phyloP scores from a whole-genome alignment of 2,329 filamentous ascomycete species.

The Penicillium freii region DNA sequence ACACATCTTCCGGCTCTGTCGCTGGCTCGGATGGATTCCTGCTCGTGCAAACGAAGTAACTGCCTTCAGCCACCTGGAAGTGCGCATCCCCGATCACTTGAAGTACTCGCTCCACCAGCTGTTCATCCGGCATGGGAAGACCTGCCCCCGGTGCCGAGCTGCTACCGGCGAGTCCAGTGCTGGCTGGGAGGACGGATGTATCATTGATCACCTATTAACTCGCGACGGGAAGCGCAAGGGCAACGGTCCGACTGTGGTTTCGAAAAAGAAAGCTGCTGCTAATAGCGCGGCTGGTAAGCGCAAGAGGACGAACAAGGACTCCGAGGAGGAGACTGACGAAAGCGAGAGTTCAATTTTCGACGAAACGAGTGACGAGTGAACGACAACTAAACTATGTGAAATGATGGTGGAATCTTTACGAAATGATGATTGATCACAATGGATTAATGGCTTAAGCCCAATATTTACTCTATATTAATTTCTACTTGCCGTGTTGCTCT shows the following conservation, averaged over 20 bases:
- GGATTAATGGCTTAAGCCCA: neutral
- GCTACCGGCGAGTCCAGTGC: conserved; percentile 60
- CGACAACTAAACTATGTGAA: neutral
- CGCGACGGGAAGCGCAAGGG: conserved; percentile 53
- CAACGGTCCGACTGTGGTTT: neutral
- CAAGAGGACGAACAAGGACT: neutral
- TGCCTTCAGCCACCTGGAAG: conserved; percentile 60
- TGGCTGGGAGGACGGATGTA: conserved; percentile 63
- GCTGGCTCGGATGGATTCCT: conserved; percentile 63
- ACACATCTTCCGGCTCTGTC: conserved; percentile 62
- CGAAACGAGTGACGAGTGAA: conserved; percentile 2
- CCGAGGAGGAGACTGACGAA: conserved; percentile 1
- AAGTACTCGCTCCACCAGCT: conserved; percentile 64
- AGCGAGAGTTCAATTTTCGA: neutral
- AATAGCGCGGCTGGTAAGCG: neutral
- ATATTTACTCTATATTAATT: neutral
- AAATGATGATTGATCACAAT: neutral
- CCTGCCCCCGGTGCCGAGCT: conserved; percentile 59
- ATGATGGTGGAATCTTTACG: neutral
- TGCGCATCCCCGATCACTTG: conserved; percentile 58
- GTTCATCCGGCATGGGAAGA: conserved; percentile 62
- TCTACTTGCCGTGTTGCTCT: neutral
- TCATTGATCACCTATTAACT: conserved; percentile 62
- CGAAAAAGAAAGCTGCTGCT: conserved; percentile 4
- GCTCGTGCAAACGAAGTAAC: conserved; percentile 47